Conservation (phyloP, 2,329 filamentous ascomycete species). For the Podosphaera xanthii region DNA sequence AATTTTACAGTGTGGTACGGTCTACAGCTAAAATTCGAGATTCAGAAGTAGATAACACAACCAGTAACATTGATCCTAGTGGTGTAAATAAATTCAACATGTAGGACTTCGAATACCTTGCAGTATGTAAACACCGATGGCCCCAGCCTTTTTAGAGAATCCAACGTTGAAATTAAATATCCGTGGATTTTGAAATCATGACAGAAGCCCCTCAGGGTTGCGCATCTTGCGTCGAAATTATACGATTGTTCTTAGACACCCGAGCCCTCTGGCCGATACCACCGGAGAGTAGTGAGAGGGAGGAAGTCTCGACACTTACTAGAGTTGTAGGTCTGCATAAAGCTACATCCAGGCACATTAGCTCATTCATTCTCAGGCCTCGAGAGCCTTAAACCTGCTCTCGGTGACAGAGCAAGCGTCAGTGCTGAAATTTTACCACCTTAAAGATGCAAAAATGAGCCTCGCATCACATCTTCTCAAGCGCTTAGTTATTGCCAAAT, state of each 20-base stretch:
- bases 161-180: too few species aligned
- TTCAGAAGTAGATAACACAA: too few species aligned
- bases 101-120: too few species aligned
- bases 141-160: too few species aligned
- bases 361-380: conserved; percentile 21
- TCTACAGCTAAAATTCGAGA: too few species aligned
- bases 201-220: too few species aligned
- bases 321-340: conserved; percentile 8
- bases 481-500: conserved; percentile 39
- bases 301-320: conserved; percentile 17
- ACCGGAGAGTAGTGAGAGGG: conserved; percentile 16
- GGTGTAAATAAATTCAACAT: too few species aligned
- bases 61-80: too few species aligned
- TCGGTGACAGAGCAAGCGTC: conserved; percentile 29
- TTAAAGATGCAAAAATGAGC: conserved; percentile 52
- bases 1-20: too few species aligned
- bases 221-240: conserved; percentile 15
- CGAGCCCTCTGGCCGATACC: conserved; percentile 29
- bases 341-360: background rate
- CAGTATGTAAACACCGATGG: too few species aligned
- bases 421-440: conserved; percentile 38
- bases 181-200: too few species aligned
- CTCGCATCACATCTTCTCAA: conserved; percentile 54
- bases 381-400: conserved; percentile 29
- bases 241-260: conserved; percentile 42